Evolutionary conservation across 2,329 filamentous ascomycete species (phyloP).

Genomic region (Aspergillus aculeatinus): DNA sequence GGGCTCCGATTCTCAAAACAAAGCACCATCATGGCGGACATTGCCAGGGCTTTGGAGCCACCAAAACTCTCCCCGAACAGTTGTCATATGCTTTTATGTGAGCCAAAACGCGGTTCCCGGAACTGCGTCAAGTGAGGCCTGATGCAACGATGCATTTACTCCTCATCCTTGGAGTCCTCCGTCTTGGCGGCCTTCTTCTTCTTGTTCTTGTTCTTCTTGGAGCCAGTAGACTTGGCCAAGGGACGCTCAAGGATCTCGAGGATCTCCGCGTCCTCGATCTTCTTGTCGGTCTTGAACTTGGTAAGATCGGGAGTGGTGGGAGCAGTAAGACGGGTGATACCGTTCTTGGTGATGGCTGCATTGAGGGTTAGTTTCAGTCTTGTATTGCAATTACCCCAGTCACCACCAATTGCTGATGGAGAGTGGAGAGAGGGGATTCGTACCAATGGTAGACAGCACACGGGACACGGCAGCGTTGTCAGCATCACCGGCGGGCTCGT

Average conservation of each 20-base stretch:
- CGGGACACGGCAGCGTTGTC: slow-evolving; percentile 81
- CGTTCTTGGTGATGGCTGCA: slow-evolving; percentile 94
- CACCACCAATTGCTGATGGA: background rate
- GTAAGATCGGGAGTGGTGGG: slow-evolving; percentile 73
- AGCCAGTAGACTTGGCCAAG: slow-evolving; percentile 59
- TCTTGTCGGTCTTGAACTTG: slow-evolving; percentile 93
- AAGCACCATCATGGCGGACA: slow-evolving; percentile 4
- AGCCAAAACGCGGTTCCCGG: slow-evolving; percentile 13
- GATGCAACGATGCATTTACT: slow-evolving; percentile 34
- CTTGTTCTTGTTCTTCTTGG: slow-evolving; percentile 88
- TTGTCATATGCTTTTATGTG: slow-evolving; percentile 20
- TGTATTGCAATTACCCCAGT: background rate
- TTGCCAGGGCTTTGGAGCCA: slow-evolving; percentile 5
- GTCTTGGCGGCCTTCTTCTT: slow-evolving; percentile 68
- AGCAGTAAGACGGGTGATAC: slow-evolving; percentile 78
- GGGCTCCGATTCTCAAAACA: slow-evolving; percentile 4
- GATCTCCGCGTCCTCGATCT: slow-evolving; percentile 94
- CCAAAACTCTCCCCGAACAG: slow-evolving; percentile 15
- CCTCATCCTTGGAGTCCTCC: slow-evolving; percentile 42
- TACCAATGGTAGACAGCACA: slow-evolving; percentile 89
- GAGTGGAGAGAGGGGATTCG: slow-evolving; percentile 41
- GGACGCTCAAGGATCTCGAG: slow-evolving; percentile 92
- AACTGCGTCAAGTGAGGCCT: slow-evolving; percentile 18
- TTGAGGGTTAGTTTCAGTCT: slow-evolving; percentile 9
- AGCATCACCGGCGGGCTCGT: slow-evolving; percentile 94